These are phyloP conservation scores for Ilex asprella DNA, from an alignment of 257 asterid genomes.

Conservation along the genomic window DNA sequence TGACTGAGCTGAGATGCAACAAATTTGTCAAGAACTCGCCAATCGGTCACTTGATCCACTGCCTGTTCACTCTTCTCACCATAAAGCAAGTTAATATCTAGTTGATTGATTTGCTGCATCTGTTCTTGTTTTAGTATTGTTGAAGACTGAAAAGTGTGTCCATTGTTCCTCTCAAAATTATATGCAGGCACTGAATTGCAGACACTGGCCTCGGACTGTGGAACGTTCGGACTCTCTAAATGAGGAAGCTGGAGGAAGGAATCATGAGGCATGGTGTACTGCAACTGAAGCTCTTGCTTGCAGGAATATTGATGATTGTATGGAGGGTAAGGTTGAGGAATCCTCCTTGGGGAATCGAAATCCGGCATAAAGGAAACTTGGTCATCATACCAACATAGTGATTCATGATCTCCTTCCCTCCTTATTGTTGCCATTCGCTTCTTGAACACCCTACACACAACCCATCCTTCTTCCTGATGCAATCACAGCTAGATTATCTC, in stretches of 20 bases:
- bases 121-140: background rate
- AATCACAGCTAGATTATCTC: background rate
- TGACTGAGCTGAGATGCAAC: background rate
- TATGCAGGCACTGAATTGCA: too few relatives aligned
- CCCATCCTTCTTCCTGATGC: background rate
- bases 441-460: background rate
- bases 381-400: background rate
- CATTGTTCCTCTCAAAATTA: too few relatives aligned
- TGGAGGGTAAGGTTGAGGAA: too few relatives aligned
- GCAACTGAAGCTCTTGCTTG: background rate
- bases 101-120: background rate
- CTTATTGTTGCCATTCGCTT: background rate
- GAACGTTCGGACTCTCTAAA: background rate
- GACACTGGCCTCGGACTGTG: background rate
- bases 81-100: too few relatives aligned
- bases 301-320: background rate
- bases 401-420: background rate
- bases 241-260: background rate
- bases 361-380: background rate
- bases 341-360: background rate
- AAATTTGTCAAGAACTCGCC: background rate
- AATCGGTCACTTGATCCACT: background rate
- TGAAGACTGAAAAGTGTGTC: too few relatives aligned
- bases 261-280: background rate
- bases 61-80: background rate